phyloP scores from a whole-genome alignment of 179 eudicot species.

The Beta macrorhiza region DNA sequence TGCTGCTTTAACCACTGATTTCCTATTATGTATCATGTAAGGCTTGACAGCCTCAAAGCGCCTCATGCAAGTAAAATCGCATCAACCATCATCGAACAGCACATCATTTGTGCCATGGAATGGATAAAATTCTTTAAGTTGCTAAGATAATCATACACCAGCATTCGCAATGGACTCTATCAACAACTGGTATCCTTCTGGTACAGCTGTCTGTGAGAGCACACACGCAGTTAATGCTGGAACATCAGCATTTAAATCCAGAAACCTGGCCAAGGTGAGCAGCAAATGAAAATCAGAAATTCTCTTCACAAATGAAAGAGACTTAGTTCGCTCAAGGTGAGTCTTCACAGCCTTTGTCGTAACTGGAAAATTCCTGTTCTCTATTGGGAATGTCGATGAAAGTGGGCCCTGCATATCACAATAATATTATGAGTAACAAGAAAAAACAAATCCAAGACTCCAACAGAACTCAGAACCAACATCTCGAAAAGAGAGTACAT shows the following conservation, averaged over 20 bases:
- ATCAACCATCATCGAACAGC: neutral
- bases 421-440: neutral
- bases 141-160: constrained; percentile 34
- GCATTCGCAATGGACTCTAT: constrained; percentile 85
- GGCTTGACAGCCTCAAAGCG: neutral
- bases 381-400: constrained; percentile 69
- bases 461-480: neutral
- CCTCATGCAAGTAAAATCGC: neutral
- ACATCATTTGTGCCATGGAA: neutral
- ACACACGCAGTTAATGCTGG: constrained; percentile 80
- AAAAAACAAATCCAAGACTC: neutral
- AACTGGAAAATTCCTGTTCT: constrained; percentile 69
- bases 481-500: neutral
- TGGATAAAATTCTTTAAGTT: neutral
- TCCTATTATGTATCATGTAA: neutral
- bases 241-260: constrained; percentile 78
- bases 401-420: constrained; percentile 73
- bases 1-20: neutral
- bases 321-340: constrained; percentile 67
- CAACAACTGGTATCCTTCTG: constrained; percentile 90
- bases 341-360: constrained; percentile 59
- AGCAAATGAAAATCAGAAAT: constrained; percentile 93
- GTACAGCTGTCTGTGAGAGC: constrained; percentile 51
- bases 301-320: constrained; percentile 67
- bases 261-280: constrained; percentile 57